phyloP scores from a whole-genome alignment of 73 alveolate genomes.

The Tetrahymena borealis region DNA sequence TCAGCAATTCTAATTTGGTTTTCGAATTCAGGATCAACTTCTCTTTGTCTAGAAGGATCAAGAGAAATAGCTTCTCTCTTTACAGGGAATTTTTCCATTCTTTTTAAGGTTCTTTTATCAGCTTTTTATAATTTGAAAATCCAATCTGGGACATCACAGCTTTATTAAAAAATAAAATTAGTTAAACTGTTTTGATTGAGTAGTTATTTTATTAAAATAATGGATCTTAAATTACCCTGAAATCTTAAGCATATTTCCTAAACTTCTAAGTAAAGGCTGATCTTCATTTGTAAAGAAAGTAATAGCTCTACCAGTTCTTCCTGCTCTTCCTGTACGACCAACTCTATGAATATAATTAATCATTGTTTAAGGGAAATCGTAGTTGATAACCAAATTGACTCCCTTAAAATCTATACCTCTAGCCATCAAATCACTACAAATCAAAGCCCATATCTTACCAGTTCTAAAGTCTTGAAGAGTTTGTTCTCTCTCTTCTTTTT shows the following conservation, averaged over 20 bases:
- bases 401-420: constrained; percentile 82
- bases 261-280: constrained; percentile 59
- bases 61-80: constrained; percentile 56
- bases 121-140: constrained; percentile 68
- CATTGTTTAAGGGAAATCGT: constrained; percentile 83
- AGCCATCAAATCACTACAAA: constrained; percentile 90
- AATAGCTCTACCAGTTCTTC: constrained; percentile 69
- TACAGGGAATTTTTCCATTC: constrained; percentile 67
- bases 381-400: constrained; percentile 74
- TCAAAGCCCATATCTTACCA: constrained; percentile 70
- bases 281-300: constrained; percentile 88
- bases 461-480: constrained; percentile 34
- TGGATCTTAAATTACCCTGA: constrained; percentile 32
- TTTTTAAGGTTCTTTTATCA: constrained; percentile 47
- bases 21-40: background rate
- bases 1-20: background rate
- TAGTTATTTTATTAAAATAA: too few relatives aligned
- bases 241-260: constrained; percentile 54
- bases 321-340: constrained; percentile 79
- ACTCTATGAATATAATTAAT: constrained; percentile 87
- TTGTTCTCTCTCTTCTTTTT: constrained; percentile 18
- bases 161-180: constrained; percentile 38
- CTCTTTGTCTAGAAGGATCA: background rate
- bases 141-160: constrained; percentile 86
- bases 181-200: background rate